phyloP scores from a whole-genome alignment of 305 asterid species.

The Striga hermonthica region DNA sequence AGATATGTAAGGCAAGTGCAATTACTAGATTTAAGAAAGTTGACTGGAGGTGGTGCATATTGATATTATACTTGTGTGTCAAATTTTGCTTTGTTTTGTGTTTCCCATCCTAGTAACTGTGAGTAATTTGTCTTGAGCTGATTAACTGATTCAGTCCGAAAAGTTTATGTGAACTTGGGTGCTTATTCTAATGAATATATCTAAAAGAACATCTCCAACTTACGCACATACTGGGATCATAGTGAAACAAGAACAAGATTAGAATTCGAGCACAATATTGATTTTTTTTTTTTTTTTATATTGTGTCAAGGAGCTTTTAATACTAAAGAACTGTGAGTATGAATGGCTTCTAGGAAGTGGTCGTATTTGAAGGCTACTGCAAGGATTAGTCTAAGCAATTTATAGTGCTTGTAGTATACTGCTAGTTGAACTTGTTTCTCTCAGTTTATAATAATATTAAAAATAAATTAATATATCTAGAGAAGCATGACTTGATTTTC shows the following conservation, averaged over 20 bases:
- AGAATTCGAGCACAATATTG: slow-evolving; percentile 4
- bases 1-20: slow-evolving; percentile 6
- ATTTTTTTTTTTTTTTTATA: too few species aligned
- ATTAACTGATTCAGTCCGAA: slow-evolving; percentile 1
- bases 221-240: background rate
- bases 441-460: slow-evolving; percentile 5
- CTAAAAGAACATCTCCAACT: slow-evolving; percentile 2
- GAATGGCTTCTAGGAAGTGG: slow-evolving; percentile 10
- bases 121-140: slow-evolving; percentile 4
- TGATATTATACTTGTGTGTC: slow-evolving; percentile 20
- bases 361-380: background rate
- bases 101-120: slow-evolving; percentile 8
- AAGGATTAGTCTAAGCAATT: slow-evolving; percentile 2
- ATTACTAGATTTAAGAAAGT: slow-evolving; percentile 6
- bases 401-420: background rate
- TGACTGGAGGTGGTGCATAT: background rate
- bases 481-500: slow-evolving; percentile 25
- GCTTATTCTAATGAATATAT: slow-evolving; percentile 13
- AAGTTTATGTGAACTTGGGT: background rate
- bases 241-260: background rate
- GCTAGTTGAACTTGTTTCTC: slow-evolving; percentile 10
- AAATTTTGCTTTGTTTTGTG: slow-evolving; percentile 2
- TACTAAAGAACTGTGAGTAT: slow-evolving; percentile 8
- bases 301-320: too few species aligned
- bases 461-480: slow-evolving; percentile 6